phyloP scores from a whole-genome alignment of 148 eudicot species.

The Chenopodium quinoa region DNA sequence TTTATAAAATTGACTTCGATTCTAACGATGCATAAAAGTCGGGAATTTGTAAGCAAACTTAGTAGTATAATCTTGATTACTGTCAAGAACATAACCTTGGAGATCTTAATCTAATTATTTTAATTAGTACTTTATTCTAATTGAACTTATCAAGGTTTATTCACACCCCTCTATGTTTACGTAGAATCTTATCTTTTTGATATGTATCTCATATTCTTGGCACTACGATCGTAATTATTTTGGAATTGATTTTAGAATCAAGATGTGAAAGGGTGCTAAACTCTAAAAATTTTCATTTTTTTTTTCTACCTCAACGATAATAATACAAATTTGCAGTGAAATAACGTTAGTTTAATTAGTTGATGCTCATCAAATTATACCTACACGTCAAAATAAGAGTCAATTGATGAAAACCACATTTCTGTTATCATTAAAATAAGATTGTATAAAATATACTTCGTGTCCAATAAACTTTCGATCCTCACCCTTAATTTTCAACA shows the following conservation, averaged over 20 bases:
- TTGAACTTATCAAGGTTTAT: neutral
- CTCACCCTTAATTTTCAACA: no score
- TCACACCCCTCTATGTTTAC: slow-evolving; percentile 1
- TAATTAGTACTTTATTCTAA: neutral
- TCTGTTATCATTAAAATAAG: no score
- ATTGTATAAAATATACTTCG: no score
- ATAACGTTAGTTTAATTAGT: no score
- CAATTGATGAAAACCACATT: no score
- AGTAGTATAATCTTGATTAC: neutral
- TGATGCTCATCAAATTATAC: no score
- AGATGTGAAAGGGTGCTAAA: no score
- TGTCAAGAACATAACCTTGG: neutral
- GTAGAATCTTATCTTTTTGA: slow-evolving; percentile 11
- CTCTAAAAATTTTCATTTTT: no score
- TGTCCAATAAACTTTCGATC: no score
- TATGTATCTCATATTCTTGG: neutral
- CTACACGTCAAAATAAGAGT: no score
- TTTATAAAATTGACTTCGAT: neutral
- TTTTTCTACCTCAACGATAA: no score
- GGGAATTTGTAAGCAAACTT: slow-evolving; percentile 4
- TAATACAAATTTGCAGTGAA: no score
- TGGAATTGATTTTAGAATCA: neutral
- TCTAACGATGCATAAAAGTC: neutral
- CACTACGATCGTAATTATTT: neutral
- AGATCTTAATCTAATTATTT: neutral